phyloP scores from a whole-genome alignment of 1,139 yeast genomes.

The Saccharomyces uvarum region DNA sequence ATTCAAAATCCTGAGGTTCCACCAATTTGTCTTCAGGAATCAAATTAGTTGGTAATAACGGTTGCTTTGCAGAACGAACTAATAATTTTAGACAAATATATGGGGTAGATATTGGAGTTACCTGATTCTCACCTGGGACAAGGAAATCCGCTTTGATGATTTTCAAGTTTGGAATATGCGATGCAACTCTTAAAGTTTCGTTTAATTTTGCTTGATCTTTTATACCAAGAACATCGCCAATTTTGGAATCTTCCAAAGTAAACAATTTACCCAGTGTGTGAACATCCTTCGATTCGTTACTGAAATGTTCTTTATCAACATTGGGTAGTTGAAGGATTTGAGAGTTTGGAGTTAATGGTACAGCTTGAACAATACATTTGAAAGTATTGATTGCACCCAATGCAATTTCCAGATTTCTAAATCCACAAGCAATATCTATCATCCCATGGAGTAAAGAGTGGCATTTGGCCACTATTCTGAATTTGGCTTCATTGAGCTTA shows the following conservation, averaged over 20 bases:
- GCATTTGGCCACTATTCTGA: slow-evolving; percentile 53
- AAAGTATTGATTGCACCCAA: slow-evolving; percentile 57
- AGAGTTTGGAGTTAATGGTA: slow-evolving; percentile 48
- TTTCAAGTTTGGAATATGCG: slow-evolving; percentile 61
- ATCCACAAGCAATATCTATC: slow-evolving; percentile 72
- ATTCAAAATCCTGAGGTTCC: slow-evolving; percentile 54
- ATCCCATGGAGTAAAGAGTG: slow-evolving; percentile 66
- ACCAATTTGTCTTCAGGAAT: slow-evolving; percentile 36
- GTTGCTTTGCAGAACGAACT: slow-evolving; percentile 62
- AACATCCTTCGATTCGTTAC: slow-evolving; percentile 37
- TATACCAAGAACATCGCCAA: slow-evolving; percentile 51
- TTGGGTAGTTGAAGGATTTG: slow-evolving; percentile 78
- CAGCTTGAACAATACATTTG: slow-evolving; percentile 72
- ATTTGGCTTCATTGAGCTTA: slow-evolving; percentile 39
- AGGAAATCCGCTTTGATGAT: slow-evolving; percentile 65
- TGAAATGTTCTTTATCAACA: slow-evolving; percentile 39
- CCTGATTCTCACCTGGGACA: slow-evolving; percentile 77
- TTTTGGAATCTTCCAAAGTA: slow-evolving; percentile 48
- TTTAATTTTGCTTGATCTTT: slow-evolving; percentile 40
- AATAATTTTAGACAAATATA: slow-evolving; percentile 70
- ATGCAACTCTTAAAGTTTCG: slow-evolving; percentile 52
- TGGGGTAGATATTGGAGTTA: slow-evolving; percentile 68
- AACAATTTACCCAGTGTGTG: slow-evolving; percentile 62
- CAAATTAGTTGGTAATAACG: slow-evolving; percentile 30
- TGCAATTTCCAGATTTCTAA: slow-evolving; percentile 64